Conservation (phyloP, 352 stramenopile species). For the Globisporangium cederbergense region DNA sequence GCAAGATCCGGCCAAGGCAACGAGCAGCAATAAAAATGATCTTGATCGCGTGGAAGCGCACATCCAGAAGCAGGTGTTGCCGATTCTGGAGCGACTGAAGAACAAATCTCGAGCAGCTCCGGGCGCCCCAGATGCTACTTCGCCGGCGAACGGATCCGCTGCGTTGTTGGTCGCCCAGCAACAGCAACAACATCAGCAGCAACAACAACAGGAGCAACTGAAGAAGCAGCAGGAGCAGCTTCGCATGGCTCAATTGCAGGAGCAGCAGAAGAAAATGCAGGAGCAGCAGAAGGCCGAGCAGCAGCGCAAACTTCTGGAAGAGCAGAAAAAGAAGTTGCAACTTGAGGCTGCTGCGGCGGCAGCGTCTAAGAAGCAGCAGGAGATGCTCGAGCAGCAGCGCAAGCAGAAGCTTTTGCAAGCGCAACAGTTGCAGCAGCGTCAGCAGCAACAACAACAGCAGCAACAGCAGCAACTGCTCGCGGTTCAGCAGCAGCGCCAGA, state of each 20-base stretch:
- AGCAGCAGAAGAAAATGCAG: constrained; percentile 71
- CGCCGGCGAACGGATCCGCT: constrained; percentile 10
- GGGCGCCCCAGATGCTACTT: constrained; percentile 12
- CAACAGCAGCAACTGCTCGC: constrained; percentile 32
- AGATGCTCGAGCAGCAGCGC: constrained; percentile 58
- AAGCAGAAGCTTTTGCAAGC: constrained; percentile 51
- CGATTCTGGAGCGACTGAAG: constrained; percentile 71
- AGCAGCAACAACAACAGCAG: constrained; percentile 33
- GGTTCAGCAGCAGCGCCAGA: constrained; percentile 29
- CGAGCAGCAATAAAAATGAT: constrained; percentile 74
- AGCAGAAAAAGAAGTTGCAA: constrained; percentile 72
- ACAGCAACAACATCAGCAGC: constrained; percentile 27
- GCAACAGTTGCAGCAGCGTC: constrained; percentile 40
- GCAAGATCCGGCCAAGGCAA: constrained; percentile 76
- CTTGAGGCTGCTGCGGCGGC: constrained; percentile 51
- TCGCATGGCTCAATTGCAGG: constrained; percentile 45
- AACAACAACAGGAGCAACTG: constrained; percentile 43
- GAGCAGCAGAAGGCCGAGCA: constrained; percentile 61
- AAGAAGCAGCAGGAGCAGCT: constrained; percentile 73
- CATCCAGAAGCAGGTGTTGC: constrained; percentile 82
- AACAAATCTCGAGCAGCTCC: constrained; percentile 53
- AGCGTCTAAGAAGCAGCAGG: constrained; percentile 60
- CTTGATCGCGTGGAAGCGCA: constrained; percentile 78
- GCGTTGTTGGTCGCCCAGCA: constrained; percentile 6
- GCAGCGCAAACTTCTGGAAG: constrained; percentile 60